Evolutionary conservation across 176 grass and related monocot genomes (phyloP).

Genomic region (Saccharum officinarum): DNA sequence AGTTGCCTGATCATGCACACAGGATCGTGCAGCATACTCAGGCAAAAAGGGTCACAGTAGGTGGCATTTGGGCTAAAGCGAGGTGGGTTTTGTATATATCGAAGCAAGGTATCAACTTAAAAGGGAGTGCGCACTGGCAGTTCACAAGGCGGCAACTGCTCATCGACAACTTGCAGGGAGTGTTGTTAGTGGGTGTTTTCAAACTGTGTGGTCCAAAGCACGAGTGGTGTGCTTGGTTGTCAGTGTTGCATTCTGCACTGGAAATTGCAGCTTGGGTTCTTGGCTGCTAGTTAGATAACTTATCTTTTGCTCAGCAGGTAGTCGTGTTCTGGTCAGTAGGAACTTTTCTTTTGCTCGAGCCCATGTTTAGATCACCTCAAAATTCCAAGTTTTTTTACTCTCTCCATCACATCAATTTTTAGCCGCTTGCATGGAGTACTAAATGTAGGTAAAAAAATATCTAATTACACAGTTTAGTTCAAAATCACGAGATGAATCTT

Average conservation of each 20-base stretch:
- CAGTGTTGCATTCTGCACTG: not conserved
- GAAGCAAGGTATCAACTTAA: not conserved
- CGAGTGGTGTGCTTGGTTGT: not conserved
- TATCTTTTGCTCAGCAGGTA: too few species aligned
- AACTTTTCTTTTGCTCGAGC: not conserved
- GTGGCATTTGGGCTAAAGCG: not conserved
- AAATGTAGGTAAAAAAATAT: too few species aligned
- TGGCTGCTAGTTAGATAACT: not conserved
- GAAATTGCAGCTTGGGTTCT: not conserved
- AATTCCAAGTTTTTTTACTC: too few species aligned
- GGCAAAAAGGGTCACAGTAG: not conserved
- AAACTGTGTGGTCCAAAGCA: not conserved
- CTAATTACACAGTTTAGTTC: too few species aligned
- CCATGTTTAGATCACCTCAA: too few species aligned
- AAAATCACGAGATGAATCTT: too few species aligned
- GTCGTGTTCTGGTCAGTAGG: not conserved
- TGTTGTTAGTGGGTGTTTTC: not conserved
- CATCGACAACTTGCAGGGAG: not conserved
- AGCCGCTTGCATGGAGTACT: too few species aligned
- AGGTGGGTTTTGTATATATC: not conserved
- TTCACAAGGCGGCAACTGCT: not conserved
- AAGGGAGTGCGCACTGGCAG: not conserved
- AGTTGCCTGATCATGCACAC: not conserved
- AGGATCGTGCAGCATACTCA: not conserved
- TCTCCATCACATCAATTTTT: too few species aligned